Conservation (phyloP, 495 filamentous ascomycete species). For the Penicillium parvum region DNA sequence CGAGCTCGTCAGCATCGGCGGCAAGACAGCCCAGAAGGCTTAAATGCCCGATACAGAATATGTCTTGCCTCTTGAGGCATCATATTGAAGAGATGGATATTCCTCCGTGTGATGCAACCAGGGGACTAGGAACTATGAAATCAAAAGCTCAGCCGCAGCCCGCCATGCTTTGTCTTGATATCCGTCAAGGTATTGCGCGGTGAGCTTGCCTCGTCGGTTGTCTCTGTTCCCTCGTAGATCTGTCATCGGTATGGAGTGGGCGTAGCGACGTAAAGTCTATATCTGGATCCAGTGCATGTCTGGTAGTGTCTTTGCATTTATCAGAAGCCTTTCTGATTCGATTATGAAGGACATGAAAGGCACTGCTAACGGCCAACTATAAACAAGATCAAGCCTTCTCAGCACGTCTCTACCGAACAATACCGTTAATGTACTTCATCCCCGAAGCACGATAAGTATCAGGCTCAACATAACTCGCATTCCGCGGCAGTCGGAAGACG, state of each 20-base stretch:
- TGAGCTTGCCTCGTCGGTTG: neutral
- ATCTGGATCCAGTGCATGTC: too few species aligned
- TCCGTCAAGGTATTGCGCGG: neutral
- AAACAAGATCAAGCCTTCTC: neutral
- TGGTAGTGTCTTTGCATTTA: too few species aligned
- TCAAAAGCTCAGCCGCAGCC: neutral
- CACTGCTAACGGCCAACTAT: too few species aligned
- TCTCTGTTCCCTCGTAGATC: neutral
- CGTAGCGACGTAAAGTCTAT: too few species aligned
- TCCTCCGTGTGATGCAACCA: neutral
- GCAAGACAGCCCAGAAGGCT: constrained; percentile 21
- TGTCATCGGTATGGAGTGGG: neutral
- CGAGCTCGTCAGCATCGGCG: constrained; percentile 40
- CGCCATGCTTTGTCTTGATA: neutral
- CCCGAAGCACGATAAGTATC: constrained; percentile 30
- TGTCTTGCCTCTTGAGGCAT: neutral
- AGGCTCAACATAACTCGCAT: constrained; percentile 29
- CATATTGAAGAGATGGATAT: too few species aligned
- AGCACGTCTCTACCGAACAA: constrained; percentile 20
- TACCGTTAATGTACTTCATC: constrained; percentile 30
- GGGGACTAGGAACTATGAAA: constrained; percentile 3
- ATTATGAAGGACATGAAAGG: too few species aligned
- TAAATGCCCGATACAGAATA: constrained; percentile 1
- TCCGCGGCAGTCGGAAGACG: constrained; percentile 30
- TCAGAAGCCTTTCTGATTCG: too few species aligned